Evolutionary conservation across 2,329 filamentous ascomycete species (phyloP), one percentile per base, ranked within the genome.

Genomic region (Aspergillus clavatus): DNA sequence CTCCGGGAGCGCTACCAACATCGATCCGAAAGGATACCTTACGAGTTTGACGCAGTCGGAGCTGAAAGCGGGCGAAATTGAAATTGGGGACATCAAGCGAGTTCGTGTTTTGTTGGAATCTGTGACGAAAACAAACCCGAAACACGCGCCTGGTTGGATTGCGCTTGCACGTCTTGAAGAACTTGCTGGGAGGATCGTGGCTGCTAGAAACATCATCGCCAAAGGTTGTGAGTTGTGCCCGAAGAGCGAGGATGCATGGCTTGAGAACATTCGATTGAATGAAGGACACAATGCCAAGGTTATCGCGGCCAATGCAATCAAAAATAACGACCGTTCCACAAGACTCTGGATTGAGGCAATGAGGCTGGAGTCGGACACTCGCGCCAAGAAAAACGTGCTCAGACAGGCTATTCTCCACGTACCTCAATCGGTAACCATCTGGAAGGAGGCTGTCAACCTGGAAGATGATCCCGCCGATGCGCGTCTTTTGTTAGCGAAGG

Each of bases 401-500:
- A 81, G 90, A 44, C 87, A 94, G 62, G 94, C 93, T 0, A 76
- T 98, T 36, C 88, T 97, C 58, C 85, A 95, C 60, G 87, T 96
- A 31, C 90, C 90, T 0, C 89, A 95, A 61, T 97, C 91, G 0
- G 93, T 97, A 38, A 85, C 87, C 33, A 79, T 98, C n/a, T 98
- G 93, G 93, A 98, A 97, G 65, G 89, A 94, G 63, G 86, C 91
- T 4, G 91, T 98, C 51, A 97, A 97, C 57, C 73, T 97, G 44
- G 93, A 97, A 62, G 91, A 96, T 60, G 86, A 95, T 56, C 81
- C 86, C 0, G 86, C 84, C 23, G 89, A 96, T 71, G 94, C 94
- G 4, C 84, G 84, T 51, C 74, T 98, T 45, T 77, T 98, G 43
- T 80, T 98, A 38, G 90, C 89, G 38, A 96, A 96, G 70, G 94